Percentiles rank a stretch among this genome's conserved stretches.
phyloP scores from a whole-genome alignment of 2,329 filamentous ascomycete genomes.

The Rutstroemia sp. region DNA sequence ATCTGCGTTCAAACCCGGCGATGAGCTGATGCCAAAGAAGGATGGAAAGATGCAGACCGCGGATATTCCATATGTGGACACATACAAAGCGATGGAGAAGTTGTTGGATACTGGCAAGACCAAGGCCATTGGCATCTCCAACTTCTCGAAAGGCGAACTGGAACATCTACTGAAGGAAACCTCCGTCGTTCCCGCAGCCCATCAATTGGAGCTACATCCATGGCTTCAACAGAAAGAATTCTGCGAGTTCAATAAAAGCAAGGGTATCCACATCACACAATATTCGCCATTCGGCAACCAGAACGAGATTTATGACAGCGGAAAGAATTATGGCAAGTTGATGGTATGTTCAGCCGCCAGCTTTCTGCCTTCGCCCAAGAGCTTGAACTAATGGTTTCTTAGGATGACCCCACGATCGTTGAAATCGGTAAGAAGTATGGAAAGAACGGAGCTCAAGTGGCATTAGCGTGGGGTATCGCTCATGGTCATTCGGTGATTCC shows the following conservation, averaged over 20 bases:
- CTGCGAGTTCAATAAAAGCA: slow-evolving; percentile 41
- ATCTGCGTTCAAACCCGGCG: slow-evolving; percentile 69
- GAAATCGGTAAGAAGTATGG: slow-evolving; percentile 47
- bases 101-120: slow-evolving; percentile 53
- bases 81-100: slow-evolving; percentile 71
- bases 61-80: slow-evolving; percentile 55
- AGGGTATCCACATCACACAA: slow-evolving; percentile 45
- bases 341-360: slow-evolving; percentile 16
- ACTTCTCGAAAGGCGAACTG: slow-evolving; percentile 31
- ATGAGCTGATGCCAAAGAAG: slow-evolving; percentile 21
- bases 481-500: slow-evolving; percentile 53
- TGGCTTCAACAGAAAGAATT: slow-evolving; percentile 47
- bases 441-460: slow-evolving; percentile 49
- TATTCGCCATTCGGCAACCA: slow-evolving; percentile 45
- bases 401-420: slow-evolving; percentile 47
- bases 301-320: slow-evolving; percentile 53
- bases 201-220: slow-evolving; percentile 56
- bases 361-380: no score
- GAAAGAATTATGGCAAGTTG: slow-evolving; percentile 49
- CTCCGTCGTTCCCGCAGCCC: slow-evolving; percentile 43
- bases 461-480: slow-evolving; percentile 51
- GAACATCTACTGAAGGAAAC: slow-evolving; percentile 33
- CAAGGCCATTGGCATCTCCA: slow-evolving; percentile 39
- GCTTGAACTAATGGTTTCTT: not conserved
- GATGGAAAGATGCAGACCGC: slow-evolving; percentile 31